Evolutionary conservation across 2,329 filamentous ascomycete species (phyloP).

Genomic region (Sclerotinia borealis): DNA sequence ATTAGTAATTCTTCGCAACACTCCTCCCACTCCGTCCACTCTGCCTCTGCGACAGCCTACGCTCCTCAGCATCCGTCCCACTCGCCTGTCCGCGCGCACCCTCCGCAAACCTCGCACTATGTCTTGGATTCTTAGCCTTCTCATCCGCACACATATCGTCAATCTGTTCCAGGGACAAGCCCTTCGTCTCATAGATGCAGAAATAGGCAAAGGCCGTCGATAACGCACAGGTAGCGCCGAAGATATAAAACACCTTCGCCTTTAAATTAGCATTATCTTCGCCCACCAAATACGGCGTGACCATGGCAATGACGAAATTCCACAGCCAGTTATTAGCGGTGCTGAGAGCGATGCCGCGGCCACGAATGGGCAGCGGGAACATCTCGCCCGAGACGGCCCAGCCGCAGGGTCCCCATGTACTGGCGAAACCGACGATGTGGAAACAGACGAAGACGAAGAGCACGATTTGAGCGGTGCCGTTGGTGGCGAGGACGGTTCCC

Average conservation of each 20-base stretch:
- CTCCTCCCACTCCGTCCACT: neutral
- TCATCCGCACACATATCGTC: slow-evolving; percentile 47
- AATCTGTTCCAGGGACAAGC: slow-evolving; percentile 63
- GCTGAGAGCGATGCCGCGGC: slow-evolving; percentile 73
- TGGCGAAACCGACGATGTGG: slow-evolving; percentile 83
- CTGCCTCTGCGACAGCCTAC: neutral
- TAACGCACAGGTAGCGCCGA: slow-evolving; percentile 49
- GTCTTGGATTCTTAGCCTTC: neutral
- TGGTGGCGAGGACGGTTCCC: slow-evolving; percentile 51
- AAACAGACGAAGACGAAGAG: slow-evolving; percentile 58
- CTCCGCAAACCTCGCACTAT: neutral
- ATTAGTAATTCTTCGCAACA: neutral
- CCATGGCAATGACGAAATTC: slow-evolving; percentile 66
- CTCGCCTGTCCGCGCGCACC: neutral
- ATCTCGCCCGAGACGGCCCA: slow-evolving; percentile 85
- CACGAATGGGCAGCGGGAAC: slow-evolving; percentile 71
- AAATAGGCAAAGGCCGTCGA: slow-evolving; percentile 49
- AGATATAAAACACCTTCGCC: slow-evolving; percentile 43
- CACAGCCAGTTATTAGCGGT: slow-evolving; percentile 88
- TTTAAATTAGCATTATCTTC: slow-evolving; percentile 34
- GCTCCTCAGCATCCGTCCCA: neutral
- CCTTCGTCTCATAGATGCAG: slow-evolving; percentile 62
- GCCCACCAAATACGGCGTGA: slow-evolving; percentile 64
- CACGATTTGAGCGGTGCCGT: slow-evolving; percentile 40
- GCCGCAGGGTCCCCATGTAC: slow-evolving; percentile 65